phyloP scores from a whole-genome alignment of 176 grass and related monocot species.

The Juncus inflexus region DNA sequence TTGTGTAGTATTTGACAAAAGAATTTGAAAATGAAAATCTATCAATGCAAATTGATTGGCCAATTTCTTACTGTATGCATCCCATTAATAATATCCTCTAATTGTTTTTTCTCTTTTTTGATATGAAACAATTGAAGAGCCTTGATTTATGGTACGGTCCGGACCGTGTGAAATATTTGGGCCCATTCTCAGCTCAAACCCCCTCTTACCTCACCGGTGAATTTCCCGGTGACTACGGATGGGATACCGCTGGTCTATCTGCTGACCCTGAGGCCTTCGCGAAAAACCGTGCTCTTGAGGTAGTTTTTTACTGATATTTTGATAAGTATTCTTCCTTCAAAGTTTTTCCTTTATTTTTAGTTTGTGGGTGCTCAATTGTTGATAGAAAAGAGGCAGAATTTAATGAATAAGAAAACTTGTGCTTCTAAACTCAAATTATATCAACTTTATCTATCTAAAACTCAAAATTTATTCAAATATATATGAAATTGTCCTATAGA shows the following conservation, averaged over 20 bases:
- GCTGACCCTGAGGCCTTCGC: slow-evolving; percentile 95
- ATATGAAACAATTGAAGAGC: slow-evolving; percentile 34
- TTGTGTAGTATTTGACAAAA: neutral
- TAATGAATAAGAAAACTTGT: no score
- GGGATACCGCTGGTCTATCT: slow-evolving; percentile 91
- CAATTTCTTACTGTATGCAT: neutral
- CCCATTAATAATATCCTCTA: neutral
- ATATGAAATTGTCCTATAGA: neutral
- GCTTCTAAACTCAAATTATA: no score
- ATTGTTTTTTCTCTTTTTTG: neutral
- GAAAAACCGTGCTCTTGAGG: slow-evolving; percentile 82
- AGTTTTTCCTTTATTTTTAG: neutral
- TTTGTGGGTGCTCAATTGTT: no score
- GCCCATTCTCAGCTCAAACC: slow-evolving; percentile 86
- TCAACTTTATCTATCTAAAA: no score
- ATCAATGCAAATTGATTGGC: neutral
- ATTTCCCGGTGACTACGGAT: slow-evolving; percentile 92
- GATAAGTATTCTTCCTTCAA: neutral
- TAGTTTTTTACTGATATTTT: slow-evolving; percentile 15
- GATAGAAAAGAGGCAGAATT: no score
- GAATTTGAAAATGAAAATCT: neutral
- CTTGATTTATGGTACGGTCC: slow-evolving; percentile 86
- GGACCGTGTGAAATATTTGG: slow-evolving; percentile 88
- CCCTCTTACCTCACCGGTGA: slow-evolving; percentile 86
- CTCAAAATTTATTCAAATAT: no score